Base-by-base conservation (phyloP, 441 rosid genomes). In the Populus hybrid region DNA sequence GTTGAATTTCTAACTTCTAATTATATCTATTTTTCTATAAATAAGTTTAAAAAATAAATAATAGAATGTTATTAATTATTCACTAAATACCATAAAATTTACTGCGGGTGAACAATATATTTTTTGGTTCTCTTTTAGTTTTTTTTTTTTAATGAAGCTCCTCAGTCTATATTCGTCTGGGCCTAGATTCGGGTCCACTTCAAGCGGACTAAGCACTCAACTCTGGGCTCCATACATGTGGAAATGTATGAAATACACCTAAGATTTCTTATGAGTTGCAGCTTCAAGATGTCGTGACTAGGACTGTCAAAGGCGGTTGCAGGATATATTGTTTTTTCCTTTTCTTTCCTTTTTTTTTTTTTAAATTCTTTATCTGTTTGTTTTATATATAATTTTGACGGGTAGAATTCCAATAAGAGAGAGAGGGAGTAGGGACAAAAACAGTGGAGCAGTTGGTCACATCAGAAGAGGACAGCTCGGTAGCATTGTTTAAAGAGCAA, bases 401-500 rank as follows among this genome's bases (percentile, higher is more conserved):
- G 61, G 74, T 64, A 42, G 36, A 64, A 56, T 56, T 28, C 14
- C 33, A 23, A 66, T 66, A 29, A 45, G 64, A 65, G 14, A 20
- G 72, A 21, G n/a, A 23, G 56, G 23, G 40, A 23, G 31, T 77
- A 26, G 33, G 12, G 59, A 71, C 83, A 73, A 67, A 33, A 31
- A 74, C 68, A 76, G 79, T 66, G 84, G 78, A 78, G 74, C 79
- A 33, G 45, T 38, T 38, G 45, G 12, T 38, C 45, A 38, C 45
- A 38, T 38, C 45, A 38, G 45, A 33, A 40, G 73, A 80, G 86
- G 85, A 79, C 84, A 83, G 80, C 65, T 79, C 61, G 35, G 68
- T 69, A 38, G 76, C 71, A 73, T 64, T 80, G 74, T 69, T 70
- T 75, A 38, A 26, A 4, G 1, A 4, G 10, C 26, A 14, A 24